Conservation (phyloP, 1,139 yeast species). For the Blastobotrys malaysiensis region DNA sequence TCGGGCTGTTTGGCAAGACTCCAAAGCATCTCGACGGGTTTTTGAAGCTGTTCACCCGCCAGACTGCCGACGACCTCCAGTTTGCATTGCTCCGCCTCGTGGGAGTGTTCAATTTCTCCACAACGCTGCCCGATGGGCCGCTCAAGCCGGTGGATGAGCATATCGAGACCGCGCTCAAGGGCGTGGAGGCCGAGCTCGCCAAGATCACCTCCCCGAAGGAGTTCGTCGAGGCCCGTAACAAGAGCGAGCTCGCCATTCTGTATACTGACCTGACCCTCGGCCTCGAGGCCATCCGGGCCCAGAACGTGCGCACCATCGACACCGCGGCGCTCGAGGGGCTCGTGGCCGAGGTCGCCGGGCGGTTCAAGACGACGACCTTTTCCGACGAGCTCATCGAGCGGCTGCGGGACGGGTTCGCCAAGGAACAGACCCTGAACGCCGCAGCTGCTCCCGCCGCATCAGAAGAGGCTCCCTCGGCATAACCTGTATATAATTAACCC, state of each 20-base stretch:
- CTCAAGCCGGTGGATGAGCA: background rate
- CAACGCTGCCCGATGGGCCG: background rate
- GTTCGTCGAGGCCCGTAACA: background rate
- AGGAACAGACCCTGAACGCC: background rate
- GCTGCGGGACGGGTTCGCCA: slow-evolving; percentile 2
- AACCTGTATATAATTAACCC: background rate
- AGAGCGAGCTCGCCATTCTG: slow-evolving; percentile 2
- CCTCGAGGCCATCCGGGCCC: slow-evolving; percentile 1
- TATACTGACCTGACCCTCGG: slow-evolving; percentile 1
- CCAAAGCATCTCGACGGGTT: background rate
- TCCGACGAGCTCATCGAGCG: slow-evolving; percentile 1
- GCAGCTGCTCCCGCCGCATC: background rate
- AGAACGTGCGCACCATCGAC: slow-evolving; percentile 1
- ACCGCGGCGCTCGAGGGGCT: slow-evolving; percentile 19
- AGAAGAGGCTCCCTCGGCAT: background rate
- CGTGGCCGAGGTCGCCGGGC: slow-evolving; percentile 2
- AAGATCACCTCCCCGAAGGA: background rate
- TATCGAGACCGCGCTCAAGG: background rate
- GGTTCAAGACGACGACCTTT: slow-evolving; percentile 3
- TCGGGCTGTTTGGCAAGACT: slow-evolving; percentile 2
- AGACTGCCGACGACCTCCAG: slow-evolving; percentile 1
- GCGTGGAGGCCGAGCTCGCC: background rate
- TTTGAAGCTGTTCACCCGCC: background rate
- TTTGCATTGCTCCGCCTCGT: slow-evolving; percentile 8
- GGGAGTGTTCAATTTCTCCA: slow-evolving; percentile 3